These are phyloP conservation scores for Mucor indicus DNA, from an alignment of 371 early-diverging fungal species.

Conservation along the genomic window DNA sequence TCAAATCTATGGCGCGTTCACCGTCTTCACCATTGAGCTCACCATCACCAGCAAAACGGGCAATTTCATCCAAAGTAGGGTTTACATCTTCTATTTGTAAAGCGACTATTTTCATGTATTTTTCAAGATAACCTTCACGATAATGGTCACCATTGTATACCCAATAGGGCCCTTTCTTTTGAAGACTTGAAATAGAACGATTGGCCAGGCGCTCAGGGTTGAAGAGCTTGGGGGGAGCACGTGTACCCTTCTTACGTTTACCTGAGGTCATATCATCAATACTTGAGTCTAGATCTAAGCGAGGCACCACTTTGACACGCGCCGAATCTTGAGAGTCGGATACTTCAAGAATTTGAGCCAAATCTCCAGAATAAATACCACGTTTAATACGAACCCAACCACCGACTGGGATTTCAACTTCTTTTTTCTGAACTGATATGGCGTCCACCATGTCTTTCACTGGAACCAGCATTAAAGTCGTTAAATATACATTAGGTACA, in stretches of 20 bases:
- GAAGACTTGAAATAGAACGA: constrained; percentile 42
- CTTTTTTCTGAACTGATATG: constrained; percentile 73
- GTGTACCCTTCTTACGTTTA: constrained; percentile 56
- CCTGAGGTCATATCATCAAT: constrained; percentile 17
- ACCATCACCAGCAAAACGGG: constrained; percentile 72
- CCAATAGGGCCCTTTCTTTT: constrained; percentile 64
- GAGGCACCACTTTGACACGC: constrained; percentile 87
- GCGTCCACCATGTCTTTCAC: constrained; percentile 96
- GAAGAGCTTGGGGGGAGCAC: constrained; percentile 75
- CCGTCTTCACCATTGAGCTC: constrained; percentile 61
- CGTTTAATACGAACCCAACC: constrained; percentile 93
- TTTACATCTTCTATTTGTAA: constrained; percentile 78
- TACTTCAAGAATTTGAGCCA: constrained; percentile 87
- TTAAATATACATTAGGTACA: constrained; percentile 72
- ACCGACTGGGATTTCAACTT: constrained; percentile 69
- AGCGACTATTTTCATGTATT: constrained; percentile 77
- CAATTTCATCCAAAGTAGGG: constrained; percentile 93
- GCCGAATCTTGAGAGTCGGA: constrained; percentile 77
- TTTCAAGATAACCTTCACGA: constrained; percentile 88
- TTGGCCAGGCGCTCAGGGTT: constrained; percentile 62
- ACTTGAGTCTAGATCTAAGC: constrained; percentile 63
- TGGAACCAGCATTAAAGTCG: constrained; percentile 85
- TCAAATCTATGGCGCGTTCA: constrained; percentile 52
- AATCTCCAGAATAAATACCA: constrained; percentile 96
- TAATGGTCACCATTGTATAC: constrained; percentile 80